Evolutionary conservation across 805 yeast species (phyloP), one percentile per base, ranked within the genome.

Genomic region (Lipomyces sp.): DNA sequence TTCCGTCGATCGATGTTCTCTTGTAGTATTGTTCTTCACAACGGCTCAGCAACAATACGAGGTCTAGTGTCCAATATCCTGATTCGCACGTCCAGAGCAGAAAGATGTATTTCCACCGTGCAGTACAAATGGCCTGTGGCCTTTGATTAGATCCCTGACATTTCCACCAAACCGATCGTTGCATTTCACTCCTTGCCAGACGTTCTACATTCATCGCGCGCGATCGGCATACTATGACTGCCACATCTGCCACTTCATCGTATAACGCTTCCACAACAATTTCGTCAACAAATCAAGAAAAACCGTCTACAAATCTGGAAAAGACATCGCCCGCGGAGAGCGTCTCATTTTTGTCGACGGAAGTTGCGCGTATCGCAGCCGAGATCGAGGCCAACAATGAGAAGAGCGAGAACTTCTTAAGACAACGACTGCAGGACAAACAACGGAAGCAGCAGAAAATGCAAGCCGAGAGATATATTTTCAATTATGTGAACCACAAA

Each of bases 401-500:
- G 6, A 13, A 55, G n/a, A 39, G 42, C 4, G 42, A 55, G 39
- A 34, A 11, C 29, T 55, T 55, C n/a, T 29, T 55, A 7, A 29
- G 45, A 15, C 37, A 55, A 33, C 37, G 42, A 29, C 42, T 55
- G 34, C 58, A 55, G 18, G 29, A 30, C 18, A 55, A 55, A 18
- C 58, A 34, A 13, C 58, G 24, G 24, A 24, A 55, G 7, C 58
- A 34, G 13, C 58, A 55, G 34, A 29, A 33, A 33, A 29, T 15
- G 39, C 58, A 34, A 33, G 29, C 29, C 15, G 30, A 34, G 30
- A 29, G 35, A 29, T 60, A 53, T 53, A 39, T 60, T 13, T 60
- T 35, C 50, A 60, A 60, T 34, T 48, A 53, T 11, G 64, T 59
- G 6, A 63, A 66, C 57, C 69, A 67, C 51, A 55, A 51, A 3